These are phyloP conservation scores for Chenopodium formosanum DNA, from an alignment of 148 eudicot genomes.

Conservation along the genomic window DNA sequence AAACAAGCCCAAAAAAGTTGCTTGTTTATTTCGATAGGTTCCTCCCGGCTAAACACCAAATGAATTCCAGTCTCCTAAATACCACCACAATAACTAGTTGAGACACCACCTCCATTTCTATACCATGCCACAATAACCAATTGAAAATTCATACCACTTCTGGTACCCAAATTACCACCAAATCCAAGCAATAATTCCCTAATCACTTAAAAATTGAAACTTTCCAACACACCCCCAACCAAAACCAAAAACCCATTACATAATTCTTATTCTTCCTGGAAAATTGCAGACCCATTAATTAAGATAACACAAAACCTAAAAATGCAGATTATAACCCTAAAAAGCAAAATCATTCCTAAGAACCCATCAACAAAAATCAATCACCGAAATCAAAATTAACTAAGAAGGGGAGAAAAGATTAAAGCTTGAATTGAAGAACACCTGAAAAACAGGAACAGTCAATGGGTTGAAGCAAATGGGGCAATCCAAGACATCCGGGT, in stretches of 20 bases:
- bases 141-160: too few relatives aligned
- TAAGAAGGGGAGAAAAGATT: too few relatives aligned
- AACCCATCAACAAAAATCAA: too few relatives aligned
- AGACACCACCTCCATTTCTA: neutral
- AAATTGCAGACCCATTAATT: too few relatives aligned
- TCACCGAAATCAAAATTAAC: neutral
- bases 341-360: too few relatives aligned
- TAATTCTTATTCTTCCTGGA: too few relatives aligned
- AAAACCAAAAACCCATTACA: too few relatives aligned
- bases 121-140: neutral
- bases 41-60: neutral
- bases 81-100: neutral
- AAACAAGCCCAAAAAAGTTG: neutral
- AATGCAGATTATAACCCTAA: neutral
- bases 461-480: slow-evolving; percentile 60
- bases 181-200: neutral
- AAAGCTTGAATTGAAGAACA: neutral
- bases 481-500: slow-evolving; percentile 90
- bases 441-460: slow-evolving; percentile 75
- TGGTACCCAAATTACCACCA: too few relatives aligned
- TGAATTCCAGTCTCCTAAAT: too few relatives aligned
- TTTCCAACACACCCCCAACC: too few relatives aligned
- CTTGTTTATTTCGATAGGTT: neutral
- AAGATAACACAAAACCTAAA: neutral
- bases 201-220: neutral